Base-by-base conservation (phyloP, 768 basidiomycete species). In the Phaeotremella fagi region DNA sequence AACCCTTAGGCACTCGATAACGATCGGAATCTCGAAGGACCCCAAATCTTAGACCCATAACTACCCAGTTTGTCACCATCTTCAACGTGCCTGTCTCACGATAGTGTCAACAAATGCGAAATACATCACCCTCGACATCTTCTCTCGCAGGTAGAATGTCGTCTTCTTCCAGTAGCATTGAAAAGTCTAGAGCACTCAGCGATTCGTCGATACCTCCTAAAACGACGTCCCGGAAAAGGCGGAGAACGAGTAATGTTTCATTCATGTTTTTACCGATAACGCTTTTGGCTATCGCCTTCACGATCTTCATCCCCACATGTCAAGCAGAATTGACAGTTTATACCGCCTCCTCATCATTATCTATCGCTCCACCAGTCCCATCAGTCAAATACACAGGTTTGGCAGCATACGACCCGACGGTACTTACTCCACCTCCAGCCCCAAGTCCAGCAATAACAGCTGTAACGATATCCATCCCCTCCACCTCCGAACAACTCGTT, bases 321-420 rank as follows among this genome's bases (percentile, higher is more conserved):
- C 45, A 14, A 52, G 49, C 42, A 42, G 45, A 16, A 33, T 26
- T 48, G n/a, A 48, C 46, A 48, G 46, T 48, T 24, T 29, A 43
- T 9, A 50, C 51, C 25, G 26, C 52, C 7, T 4, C 51, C 5
- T 29, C 52, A 6, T 28, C 58, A 3, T 33, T 53, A n/a, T 31
- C 50, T 2, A 50, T 41, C 26, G 54, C 54, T 14, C 46, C 52
- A 16, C 27, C 38, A 15, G 57, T 22, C 7, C 38, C 53, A 3
- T 22, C 23, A 4, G 55, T 51, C 9, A 43, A 55, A 14, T 64
- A 58, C 35, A 65, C 63, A 18, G 60, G 60, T 22, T 35, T 65
- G 36, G 54, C 65, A 22, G 62, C 63, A 7, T 68, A 68, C 50
- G 66, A 68, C 33, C 57, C 66, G 3, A 50, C 57, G 2, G 37